These are phyloP conservation scores for Solanum chilense DNA, from an alignment of 257 asterid genomes.

Conservation along the genomic window DNA sequence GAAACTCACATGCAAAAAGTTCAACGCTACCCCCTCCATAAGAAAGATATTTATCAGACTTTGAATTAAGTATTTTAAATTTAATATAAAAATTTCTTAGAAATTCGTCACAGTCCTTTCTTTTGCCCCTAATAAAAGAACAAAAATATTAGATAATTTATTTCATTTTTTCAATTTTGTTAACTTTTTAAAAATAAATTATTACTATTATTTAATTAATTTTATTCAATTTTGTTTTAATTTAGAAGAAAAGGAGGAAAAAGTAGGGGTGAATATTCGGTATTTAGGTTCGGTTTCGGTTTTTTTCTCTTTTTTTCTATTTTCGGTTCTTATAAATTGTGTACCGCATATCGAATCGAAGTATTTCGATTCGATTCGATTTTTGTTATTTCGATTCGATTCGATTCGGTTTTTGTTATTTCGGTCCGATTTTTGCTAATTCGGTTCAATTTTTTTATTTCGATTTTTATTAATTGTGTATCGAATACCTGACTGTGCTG, in stretches of 20 bases:
- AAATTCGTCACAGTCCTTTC: neutral
- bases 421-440: no score
- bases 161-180: neutral
- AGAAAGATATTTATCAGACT: neutral
- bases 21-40: neutral
- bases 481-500: no score
- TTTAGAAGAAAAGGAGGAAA: neutral
- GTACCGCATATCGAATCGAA: no score
- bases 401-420: no score
- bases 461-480: no score
- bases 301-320: no score
- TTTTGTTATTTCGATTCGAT: no score
- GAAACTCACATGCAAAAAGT: fast-evolving
- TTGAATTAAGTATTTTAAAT: neutral
- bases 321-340: no score
- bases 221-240: neutral
- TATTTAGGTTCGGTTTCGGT: no score
- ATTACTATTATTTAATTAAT: neutral
- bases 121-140: neutral
- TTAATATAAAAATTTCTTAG: neutral
- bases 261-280: no score
- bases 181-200: neutral
- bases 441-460: no score
- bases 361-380: no score
- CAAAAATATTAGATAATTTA: neutral